A percentile compares a stretch with the other conserved stretches of the same genome.
These are phyloP conservation scores for Fraxinus baroniana DNA, from an alignment of 305 asterid species.

Conservation along the genomic window DNA sequence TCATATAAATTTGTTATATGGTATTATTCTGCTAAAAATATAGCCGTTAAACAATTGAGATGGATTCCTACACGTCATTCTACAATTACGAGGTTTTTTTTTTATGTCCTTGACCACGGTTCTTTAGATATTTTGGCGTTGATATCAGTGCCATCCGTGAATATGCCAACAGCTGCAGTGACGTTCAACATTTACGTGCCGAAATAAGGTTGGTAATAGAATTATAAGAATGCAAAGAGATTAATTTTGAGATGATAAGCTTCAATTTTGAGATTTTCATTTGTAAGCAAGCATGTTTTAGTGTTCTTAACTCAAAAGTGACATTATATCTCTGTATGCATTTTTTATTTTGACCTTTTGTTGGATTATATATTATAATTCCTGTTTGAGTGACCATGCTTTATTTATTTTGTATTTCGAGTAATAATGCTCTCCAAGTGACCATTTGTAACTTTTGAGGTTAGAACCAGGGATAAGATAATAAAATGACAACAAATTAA, in stretches of 20 bases:
- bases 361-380: background rate
- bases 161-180: slow-evolving; percentile 65
- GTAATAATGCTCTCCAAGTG: background rate
- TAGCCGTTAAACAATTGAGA: slow-evolving; percentile 8
- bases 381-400: background rate
- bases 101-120: slow-evolving; percentile 49
- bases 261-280: slow-evolving; percentile 1
- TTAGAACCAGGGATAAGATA: background rate
- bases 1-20: slow-evolving; percentile 14
- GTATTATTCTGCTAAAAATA: slow-evolving; percentile 5
- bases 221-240: background rate
- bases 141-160: slow-evolving; percentile 75
- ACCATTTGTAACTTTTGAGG: background rate
- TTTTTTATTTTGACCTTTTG: background rate
- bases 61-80: background rate
- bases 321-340: background rate
- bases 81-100: background rate
- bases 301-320: background rate
- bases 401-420: background rate
- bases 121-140: slow-evolving; percentile 76
- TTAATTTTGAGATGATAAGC: background rate
- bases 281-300: background rate
- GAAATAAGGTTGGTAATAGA: slow-evolving; percentile 65
- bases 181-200: slow-evolving; percentile 85
- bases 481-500: background rate